A percentile compares a stretch with the other conserved stretches of the same genome.
Evolutionary conservation across 116 monocot species (phyloP).

Genomic region (Papilionanthe hybrid): DNA sequence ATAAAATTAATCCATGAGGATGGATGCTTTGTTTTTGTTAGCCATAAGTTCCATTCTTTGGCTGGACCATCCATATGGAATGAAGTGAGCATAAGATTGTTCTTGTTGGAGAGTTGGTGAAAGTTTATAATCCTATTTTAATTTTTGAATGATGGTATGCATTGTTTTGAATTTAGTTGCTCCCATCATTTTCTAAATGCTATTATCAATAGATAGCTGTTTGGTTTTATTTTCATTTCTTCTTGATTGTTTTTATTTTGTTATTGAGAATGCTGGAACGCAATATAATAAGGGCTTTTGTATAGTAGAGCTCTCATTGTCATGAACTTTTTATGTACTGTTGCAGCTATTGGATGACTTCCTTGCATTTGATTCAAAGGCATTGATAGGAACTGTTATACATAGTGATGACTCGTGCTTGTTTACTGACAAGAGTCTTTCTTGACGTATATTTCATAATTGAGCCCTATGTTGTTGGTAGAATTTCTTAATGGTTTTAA

Average conservation of each 20-base stretch:
- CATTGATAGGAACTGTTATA: background rate
- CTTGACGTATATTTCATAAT: background rate
- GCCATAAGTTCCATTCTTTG: too few relatives aligned
- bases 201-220: too few relatives aligned
- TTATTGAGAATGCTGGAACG: background rate
- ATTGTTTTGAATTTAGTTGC: too few relatives aligned
- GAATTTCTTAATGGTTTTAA: background rate
- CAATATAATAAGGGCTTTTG: background rate
- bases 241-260: background rate
- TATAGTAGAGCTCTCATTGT: background rate
- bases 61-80: too few relatives aligned
- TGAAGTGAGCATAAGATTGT: too few relatives aligned
- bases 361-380: background rate
- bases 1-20: too few relatives aligned
- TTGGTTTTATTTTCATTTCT: background rate
- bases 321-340: background rate
- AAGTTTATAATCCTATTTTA: too few relatives aligned
- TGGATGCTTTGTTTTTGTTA: too few relatives aligned
- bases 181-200: too few relatives aligned
- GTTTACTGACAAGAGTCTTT: background rate
- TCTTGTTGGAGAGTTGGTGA: too few relatives aligned
- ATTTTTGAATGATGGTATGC: too few relatives aligned
- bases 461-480: background rate
- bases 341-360: background rate
- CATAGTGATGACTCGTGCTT: background rate